phyloP scores from a whole-genome alignment of 1,284 basidiomycete species.

The Pisolithus thermaeus region DNA sequence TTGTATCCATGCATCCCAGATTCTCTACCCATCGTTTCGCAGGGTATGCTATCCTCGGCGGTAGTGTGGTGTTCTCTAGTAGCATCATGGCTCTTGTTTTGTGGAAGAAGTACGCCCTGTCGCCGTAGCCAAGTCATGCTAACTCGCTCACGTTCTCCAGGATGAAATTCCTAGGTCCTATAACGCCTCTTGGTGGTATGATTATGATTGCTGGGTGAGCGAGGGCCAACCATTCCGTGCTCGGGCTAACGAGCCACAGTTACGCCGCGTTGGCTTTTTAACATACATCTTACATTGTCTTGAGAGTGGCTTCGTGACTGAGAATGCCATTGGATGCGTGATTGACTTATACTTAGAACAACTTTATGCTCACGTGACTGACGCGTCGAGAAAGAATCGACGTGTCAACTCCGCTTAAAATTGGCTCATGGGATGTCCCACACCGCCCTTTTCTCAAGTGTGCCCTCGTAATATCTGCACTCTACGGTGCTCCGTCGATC shows the following conservation, averaged over 20 bases:
- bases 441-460: constrained; percentile 7
- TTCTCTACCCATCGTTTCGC: constrained; percentile 62
- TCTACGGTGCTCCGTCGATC: neutral
- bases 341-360: neutral
- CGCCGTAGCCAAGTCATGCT: neutral
- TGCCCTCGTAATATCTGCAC: constrained; percentile 8
- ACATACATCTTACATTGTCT: neutral
- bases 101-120: constrained; percentile 40
- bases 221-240: neutral
- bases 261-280: constrained; percentile 51
- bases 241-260: constrained; percentile 27
- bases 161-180: constrained; percentile 59
- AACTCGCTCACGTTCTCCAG: constrained; percentile 29
- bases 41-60: constrained; percentile 60
- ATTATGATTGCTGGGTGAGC: constrained; percentile 76
- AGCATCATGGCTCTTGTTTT: constrained; percentile 65
- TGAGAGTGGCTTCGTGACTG: too few species aligned
- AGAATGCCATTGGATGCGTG: neutral
- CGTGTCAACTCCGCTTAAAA: constrained; percentile 40
- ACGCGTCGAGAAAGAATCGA: constrained; percentile 19
- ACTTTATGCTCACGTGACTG: constrained; percentile 19
- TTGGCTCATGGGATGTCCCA: constrained; percentile 21
- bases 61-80: constrained; percentile 65
- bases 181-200: constrained; percentile 72
- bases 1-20: constrained; percentile 66